phyloP scores from a whole-genome alignment of 2,329 filamentous ascomycete genomes.

The Sporothrix inflata region DNA sequence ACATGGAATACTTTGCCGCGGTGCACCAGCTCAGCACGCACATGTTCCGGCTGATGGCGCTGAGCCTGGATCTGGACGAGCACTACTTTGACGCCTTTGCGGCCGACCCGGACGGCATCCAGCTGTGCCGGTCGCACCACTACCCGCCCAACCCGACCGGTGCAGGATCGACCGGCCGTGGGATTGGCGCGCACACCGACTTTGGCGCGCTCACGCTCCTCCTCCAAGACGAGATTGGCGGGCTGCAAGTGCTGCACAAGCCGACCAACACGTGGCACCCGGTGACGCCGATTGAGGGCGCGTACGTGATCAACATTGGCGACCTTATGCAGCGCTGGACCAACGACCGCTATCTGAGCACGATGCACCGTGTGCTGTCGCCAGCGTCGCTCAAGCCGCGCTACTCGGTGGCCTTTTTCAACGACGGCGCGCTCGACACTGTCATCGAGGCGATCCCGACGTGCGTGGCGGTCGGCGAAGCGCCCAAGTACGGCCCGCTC shows the following conservation, averaged over 20 bases:
- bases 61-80: slow-evolving; percentile 47
- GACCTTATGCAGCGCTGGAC: slow-evolving; percentile 56
- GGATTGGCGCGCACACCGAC: slow-evolving; percentile 56
- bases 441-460: slow-evolving; percentile 44
- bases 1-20: slow-evolving; percentile 30
- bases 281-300: slow-evolving; percentile 49
- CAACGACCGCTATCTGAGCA: slow-evolving; percentile 57
- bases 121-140: slow-evolving; percentile 35
- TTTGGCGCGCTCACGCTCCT: slow-evolving; percentile 59
- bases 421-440: slow-evolving; percentile 46
- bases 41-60: slow-evolving; percentile 39
- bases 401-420: slow-evolving; percentile 60
- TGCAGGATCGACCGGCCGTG: slow-evolving; percentile 35
- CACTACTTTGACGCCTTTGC: slow-evolving; percentile 44
- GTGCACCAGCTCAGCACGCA: slow-evolving; percentile 20
- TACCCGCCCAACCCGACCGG: slow-evolving; percentile 42
- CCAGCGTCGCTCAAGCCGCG: slow-evolving; percentile 49
- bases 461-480: slow-evolving; percentile 41
- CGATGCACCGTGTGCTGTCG: slow-evolving; percentile 60
- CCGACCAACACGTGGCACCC: slow-evolving; percentile 49
- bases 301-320: slow-evolving; percentile 55
- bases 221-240: slow-evolving; percentile 53
- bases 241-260: slow-evolving; percentile 54
- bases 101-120: slow-evolving; percentile 20
- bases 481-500: slow-evolving; percentile 40